Conservation (phyloP, 352 stramenopile species). For the Globisporangium lucens region DNA sequence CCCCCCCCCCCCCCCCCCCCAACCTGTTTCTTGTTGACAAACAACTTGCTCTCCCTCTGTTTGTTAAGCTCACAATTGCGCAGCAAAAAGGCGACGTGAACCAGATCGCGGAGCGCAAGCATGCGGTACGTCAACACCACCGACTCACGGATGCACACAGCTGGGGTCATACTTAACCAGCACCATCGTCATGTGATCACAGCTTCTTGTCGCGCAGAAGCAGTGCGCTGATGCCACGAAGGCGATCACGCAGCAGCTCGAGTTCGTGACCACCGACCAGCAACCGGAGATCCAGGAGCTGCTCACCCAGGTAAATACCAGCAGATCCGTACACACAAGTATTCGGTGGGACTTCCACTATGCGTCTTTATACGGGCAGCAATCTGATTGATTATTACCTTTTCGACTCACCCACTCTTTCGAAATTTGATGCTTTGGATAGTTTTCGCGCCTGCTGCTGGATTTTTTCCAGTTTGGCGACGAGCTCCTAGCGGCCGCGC, state of each 20-base stretch:
- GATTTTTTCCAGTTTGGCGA: slow-evolving; percentile 14
- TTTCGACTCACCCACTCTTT: slow-evolving; percentile 4
- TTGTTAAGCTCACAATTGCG: slow-evolving; percentile 39
- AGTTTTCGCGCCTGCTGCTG: slow-evolving; percentile 17
- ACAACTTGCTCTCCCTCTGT: background rate
- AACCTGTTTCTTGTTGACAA: background rate
- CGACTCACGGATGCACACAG: background rate
- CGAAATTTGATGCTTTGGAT: background rate
- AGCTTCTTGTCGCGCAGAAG: slow-evolving; percentile 15
- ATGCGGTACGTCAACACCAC: slow-evolving; percentile 28
- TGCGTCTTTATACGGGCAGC: no score
- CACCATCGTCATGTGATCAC: background rate
- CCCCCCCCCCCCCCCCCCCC: no score
- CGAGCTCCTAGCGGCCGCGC: slow-evolving; percentile 5
- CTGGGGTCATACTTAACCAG: background rate
- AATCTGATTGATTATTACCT: background rate
- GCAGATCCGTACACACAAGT: no score
- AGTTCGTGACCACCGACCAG: slow-evolving; percentile 23
- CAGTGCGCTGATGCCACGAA: slow-evolving; percentile 8
- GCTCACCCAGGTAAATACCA: slow-evolving; percentile 20
- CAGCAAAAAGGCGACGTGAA: slow-evolving; percentile 61
- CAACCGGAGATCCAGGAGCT: slow-evolving; percentile 25
- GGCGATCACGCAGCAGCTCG: slow-evolving; percentile 23
- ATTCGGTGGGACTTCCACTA: background rate
- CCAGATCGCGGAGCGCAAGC: slow-evolving; percentile 53